Percentiles rank a stretch among this genome's conserved stretches.
These are phyloP conservation scores for Austroboletus eburneus DNA, from an alignment of 768 basidiomycete genomes.

Conservation along the genomic window DNA sequence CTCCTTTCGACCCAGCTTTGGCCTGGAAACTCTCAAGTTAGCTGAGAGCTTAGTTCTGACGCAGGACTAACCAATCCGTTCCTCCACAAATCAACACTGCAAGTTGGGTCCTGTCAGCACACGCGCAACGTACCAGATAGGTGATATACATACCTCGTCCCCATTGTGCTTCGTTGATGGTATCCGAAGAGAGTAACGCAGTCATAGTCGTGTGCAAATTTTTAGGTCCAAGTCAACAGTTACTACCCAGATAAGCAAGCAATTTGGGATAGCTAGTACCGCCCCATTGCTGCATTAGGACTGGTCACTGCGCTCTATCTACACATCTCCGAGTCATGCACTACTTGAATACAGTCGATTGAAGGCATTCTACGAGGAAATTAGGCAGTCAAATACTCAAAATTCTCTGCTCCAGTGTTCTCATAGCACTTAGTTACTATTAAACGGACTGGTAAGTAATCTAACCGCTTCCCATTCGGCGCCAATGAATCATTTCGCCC, in stretches of 20 bases:
- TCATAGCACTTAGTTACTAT: no score
- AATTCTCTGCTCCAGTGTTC: no score
- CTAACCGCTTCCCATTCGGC: no score
- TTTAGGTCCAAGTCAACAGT: constrained; percentile 20
- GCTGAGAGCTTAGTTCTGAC: neutral
- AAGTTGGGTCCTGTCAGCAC: constrained; percentile 14
- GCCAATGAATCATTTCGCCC: no score
- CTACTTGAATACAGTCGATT: no score
- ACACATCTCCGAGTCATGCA: constrained; percentile 11
- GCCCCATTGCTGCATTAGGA: constrained; percentile 31
- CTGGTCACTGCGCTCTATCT: constrained; percentile 27
- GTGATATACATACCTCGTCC: constrained; percentile 34
- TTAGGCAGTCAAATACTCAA: no score
- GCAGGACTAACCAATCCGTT: constrained; percentile 67
- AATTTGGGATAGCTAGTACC: constrained; percentile 11
- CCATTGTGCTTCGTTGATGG: constrained; percentile 37
- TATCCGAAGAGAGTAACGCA: constrained; percentile 21
- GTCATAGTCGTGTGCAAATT: constrained; percentile 30
- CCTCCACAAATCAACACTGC: constrained; percentile 88
- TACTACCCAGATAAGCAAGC: constrained; percentile 10
- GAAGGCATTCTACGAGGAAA: no score
- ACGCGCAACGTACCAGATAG: constrained; percentile 7
- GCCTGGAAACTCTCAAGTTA: constrained; percentile 42
- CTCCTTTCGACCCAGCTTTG: constrained; percentile 73
- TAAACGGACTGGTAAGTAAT: no score